phyloP scores from a whole-genome alignment of 805 yeast species.

The Candida nitratophila region DNA sequence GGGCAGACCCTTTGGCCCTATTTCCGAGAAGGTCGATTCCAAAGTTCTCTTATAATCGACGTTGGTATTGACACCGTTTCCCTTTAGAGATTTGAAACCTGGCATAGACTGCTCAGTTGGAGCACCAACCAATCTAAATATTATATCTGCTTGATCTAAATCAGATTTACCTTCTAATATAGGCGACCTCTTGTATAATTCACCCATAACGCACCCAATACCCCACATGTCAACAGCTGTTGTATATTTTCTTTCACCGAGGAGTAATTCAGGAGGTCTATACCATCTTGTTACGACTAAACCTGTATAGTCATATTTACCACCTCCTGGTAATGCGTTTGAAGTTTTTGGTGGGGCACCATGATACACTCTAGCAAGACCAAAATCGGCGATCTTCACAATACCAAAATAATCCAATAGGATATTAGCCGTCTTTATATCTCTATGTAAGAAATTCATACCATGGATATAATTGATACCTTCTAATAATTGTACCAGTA shows the following conservation, averaged over 20 bases:
- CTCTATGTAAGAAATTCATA: constrained; percentile 65
- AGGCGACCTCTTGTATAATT: constrained; percentile 75
- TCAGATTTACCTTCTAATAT: constrained; percentile 82
- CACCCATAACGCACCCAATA: constrained; percentile 92
- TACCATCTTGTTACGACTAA: constrained; percentile 96
- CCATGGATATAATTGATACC: constrained; percentile 81
- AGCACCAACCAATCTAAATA: constrained; percentile 77
- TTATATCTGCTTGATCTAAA: constrained; percentile 75
- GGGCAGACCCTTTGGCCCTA: constrained; percentile 42
- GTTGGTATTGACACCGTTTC: constrained; percentile 33
- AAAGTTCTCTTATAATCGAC: constrained; percentile 32
- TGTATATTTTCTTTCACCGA: constrained; percentile 82
- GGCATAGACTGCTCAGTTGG: constrained; percentile 63
- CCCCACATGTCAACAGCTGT: constrained; percentile 99
- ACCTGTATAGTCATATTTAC: constrained; percentile 45
- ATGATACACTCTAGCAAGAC: constrained; percentile 63
- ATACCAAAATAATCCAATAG: constrained; percentile 69
- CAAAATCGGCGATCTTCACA: constrained; percentile 91
- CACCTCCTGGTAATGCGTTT: constrained; percentile 42
- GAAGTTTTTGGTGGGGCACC: constrained; percentile 27
- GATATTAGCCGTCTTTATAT: constrained; percentile 94
- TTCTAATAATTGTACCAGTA: constrained; percentile 66
- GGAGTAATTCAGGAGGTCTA: constrained; percentile 86
- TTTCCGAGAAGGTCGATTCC: constrained; percentile 38
- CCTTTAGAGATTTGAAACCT: constrained; percentile 50